phyloP scores from a whole-genome alignment of 2,329 filamentous ascomycete species.

The Diaporthe caulivora region DNA sequence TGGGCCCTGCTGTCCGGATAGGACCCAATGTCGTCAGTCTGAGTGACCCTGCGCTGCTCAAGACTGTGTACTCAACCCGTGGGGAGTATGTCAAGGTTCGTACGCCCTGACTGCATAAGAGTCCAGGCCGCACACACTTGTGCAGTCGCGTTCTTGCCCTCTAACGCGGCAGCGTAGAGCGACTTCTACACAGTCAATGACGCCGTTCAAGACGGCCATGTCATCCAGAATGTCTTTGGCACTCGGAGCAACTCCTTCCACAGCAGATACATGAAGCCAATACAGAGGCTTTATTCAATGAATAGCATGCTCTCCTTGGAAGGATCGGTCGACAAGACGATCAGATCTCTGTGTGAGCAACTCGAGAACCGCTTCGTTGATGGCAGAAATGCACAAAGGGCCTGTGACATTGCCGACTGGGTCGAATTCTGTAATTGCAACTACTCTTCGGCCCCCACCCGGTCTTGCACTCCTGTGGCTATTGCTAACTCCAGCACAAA shows the following conservation, averaged over 20 bases:
- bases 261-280: slow-evolving; percentile 32
- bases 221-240: slow-evolving; percentile 34
- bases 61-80: slow-evolving; percentile 35
- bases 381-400: background rate
- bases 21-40: slow-evolving; percentile 33
- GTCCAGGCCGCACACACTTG: no score
- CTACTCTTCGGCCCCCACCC: background rate
- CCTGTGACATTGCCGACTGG: slow-evolving; percentile 34
- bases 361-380: slow-evolving; percentile 26
- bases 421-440: slow-evolving; percentile 21
- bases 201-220: slow-evolving; percentile 23
- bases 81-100: slow-evolving; percentile 15
- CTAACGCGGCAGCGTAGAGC: slow-evolving; percentile 1
- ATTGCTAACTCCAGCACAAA: background rate
- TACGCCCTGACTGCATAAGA: no score
- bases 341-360: slow-evolving; percentile 21
- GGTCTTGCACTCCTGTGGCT: background rate
- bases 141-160: no score
- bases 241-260: slow-evolving; percentile 32
- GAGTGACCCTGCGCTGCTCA: slow-evolving; percentile 28
- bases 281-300: slow-evolving; percentile 34
- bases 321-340: slow-evolving; percentile 20
- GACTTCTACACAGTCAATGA: slow-evolving; percentile 34
- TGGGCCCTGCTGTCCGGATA: slow-evolving; percentile 31
- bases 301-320: slow-evolving; percentile 8